Evolutionary conservation across 2,329 filamentous ascomycete species (phyloP).

Genomic region (Chrysosporium keratinophilum): DNA sequence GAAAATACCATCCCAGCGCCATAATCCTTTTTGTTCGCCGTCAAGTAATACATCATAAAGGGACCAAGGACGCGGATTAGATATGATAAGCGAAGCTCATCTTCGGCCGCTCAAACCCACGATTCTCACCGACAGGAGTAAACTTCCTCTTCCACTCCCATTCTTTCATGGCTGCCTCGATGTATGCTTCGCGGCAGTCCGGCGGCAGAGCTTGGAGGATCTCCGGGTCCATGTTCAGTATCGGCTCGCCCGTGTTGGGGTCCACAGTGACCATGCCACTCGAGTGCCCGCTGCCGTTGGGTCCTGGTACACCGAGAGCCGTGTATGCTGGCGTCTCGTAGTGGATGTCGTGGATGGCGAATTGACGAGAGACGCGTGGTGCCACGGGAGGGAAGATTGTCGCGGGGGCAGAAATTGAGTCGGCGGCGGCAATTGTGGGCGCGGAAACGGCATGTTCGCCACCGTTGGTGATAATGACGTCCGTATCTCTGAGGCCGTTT

Average conservation of each 20-base stretch:
- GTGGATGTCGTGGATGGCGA: conserved; percentile 51
- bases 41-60: background rate
- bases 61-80: background rate
- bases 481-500: conserved; percentile 10
- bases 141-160: conserved; percentile 63
- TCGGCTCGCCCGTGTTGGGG: conserved; percentile 15
- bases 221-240: conserved; percentile 23
- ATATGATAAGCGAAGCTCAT: conserved; percentile 35
- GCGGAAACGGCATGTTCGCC: conserved; percentile 1
- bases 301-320: conserved; percentile 45
- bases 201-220: conserved; percentile 36
- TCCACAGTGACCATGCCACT: conserved; percentile 35
- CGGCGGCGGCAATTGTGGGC: conserved; percentile 8
- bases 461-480: background rate
- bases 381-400: conserved; percentile 46
- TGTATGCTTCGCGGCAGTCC: conserved; percentile 59
- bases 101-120: conserved; percentile 25
- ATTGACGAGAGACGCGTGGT: conserved; percentile 50
- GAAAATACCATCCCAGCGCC: too few species aligned
- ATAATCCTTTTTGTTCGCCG: too few species aligned
- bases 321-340: conserved; percentile 50
- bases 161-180: conserved; percentile 56
- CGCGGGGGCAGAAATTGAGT: conserved; percentile 3
- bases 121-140: conserved; percentile 56
- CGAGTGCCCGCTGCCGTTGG: conserved; percentile 43